A percentile compares a stretch with the other conserved stretches of the same genome.
Evolutionary conservation across 2,329 filamentous ascomycete genomes (phyloP).

Genomic region (Penicillium frequentans): DNA sequence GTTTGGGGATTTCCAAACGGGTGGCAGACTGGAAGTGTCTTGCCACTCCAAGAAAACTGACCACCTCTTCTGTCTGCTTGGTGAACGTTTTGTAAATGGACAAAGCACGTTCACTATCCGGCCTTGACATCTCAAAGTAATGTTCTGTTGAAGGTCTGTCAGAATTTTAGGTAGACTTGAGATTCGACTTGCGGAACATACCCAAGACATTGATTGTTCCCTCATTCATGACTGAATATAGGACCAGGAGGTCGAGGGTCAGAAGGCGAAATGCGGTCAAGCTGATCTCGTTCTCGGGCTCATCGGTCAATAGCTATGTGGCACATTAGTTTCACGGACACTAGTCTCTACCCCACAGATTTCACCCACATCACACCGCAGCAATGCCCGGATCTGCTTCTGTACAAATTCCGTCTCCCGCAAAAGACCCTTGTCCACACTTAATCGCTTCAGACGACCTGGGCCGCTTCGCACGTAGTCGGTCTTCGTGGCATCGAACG

Average conservation of each 20-base stretch:
- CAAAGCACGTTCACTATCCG: slow-evolving; percentile 89
- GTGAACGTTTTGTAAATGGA: slow-evolving; percentile 91
- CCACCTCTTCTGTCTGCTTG: slow-evolving; percentile 87
- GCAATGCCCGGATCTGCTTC: slow-evolving; percentile 76
- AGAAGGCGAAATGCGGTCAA: slow-evolving; percentile 89
- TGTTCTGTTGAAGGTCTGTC: slow-evolving; percentile 60
- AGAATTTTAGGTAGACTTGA: slow-evolving; percentile 2
- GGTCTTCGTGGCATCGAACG: slow-evolving; percentile 78
- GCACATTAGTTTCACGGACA: slow-evolving; percentile 6
- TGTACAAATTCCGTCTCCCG: slow-evolving; percentile 91
- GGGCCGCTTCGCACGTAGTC: slow-evolving; percentile 88
- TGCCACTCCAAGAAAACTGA: slow-evolving; percentile 83
- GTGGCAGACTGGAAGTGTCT: slow-evolving; percentile 91
- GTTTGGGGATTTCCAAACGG: slow-evolving; percentile 87
- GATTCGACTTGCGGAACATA: slow-evolving; percentile 38
- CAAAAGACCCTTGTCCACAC: slow-evolving; percentile 87
- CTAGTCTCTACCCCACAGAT: not conserved
- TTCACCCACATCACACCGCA: slow-evolving; percentile 80
- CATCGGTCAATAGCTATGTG: slow-evolving; percentile 75
- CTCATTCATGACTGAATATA: slow-evolving; percentile 96
- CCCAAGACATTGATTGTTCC: slow-evolving; percentile 95
- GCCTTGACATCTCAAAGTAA: slow-evolving; percentile 97
- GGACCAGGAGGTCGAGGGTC: slow-evolving; percentile 80
- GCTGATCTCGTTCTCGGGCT: slow-evolving; percentile 95
- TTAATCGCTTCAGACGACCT: slow-evolving; percentile 77